Evolutionary conservation across 2,329 filamentous ascomycete species (phyloP).

Genomic region (Colletotrichum karsti): DNA sequence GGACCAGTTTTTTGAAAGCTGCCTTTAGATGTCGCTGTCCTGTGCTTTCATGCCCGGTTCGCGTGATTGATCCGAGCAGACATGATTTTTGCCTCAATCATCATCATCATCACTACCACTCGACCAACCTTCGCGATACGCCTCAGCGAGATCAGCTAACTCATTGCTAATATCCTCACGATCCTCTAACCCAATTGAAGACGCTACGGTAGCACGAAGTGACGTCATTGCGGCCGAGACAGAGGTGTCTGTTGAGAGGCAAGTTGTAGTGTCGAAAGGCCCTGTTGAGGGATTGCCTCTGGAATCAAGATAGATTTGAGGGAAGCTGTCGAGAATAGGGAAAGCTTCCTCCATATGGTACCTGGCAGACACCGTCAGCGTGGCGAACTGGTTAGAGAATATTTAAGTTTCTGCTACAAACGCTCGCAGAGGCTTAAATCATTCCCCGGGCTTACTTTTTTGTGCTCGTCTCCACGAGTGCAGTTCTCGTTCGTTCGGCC

Average conservation of each 20-base stretch:
- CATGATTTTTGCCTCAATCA: conserved; percentile 46
- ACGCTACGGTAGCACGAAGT: conserved; percentile 70
- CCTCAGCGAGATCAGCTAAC: conserved; percentile 83
- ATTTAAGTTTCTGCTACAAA: too few species aligned
- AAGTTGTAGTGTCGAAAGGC: conserved; percentile 60
- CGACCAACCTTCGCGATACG: conserved; percentile 89
- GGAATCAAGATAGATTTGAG: conserved; percentile 71
- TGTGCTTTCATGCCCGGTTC: too few species aligned
- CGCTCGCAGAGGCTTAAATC: too few species aligned
- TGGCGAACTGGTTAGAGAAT: too few species aligned
- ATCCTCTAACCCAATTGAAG: conserved; percentile 77
- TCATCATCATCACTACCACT: conserved; percentile 79
- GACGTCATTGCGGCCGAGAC: conserved; percentile 75
- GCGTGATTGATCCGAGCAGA: neutral
- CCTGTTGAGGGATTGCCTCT: conserved; percentile 43
- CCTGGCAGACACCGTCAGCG: conserved; percentile 37
- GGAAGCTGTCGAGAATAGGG: conserved; percentile 86
- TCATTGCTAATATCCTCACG: conserved; percentile 85
- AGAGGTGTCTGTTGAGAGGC: conserved; percentile 77
- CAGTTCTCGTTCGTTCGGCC: neutral
- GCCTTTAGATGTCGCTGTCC: too few species aligned
- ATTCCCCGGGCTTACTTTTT: conserved; percentile 13
- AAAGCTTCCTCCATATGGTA: conserved; percentile 69
- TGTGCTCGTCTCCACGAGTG: conserved; percentile 11
- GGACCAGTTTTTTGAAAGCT: too few species aligned